A percentile compares a stretch with the other conserved stretches of the same genome.
phyloP scores from a whole-genome alignment of 2,329 filamentous ascomycete genomes.

The Fusarium avenaceum region DNA sequence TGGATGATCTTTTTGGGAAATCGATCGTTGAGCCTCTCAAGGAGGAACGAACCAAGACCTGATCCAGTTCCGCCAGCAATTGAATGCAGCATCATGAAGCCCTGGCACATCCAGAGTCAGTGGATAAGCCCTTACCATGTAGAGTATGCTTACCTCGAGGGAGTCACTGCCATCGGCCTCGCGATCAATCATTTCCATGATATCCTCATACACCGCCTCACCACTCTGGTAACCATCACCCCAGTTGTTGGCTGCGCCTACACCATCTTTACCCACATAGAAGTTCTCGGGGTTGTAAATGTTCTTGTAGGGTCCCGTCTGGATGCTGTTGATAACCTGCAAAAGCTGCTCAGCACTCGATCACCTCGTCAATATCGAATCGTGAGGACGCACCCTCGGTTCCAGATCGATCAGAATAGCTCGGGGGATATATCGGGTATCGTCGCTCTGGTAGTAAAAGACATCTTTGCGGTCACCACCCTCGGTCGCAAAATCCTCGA shows the following conservation, averaged over 20 bases:
- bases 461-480: slow-evolving; percentile 98
- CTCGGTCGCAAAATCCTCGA: slow-evolving; percentile 97
- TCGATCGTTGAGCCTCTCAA: slow-evolving; percentile 95
- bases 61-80: slow-evolving; percentile 98
- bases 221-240: slow-evolving; percentile 95
- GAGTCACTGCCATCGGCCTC: slow-evolving; percentile 98
- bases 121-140: neutral
- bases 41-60: slow-evolving; percentile 92
- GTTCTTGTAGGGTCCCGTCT: slow-evolving; percentile 94
- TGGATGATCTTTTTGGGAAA: slow-evolving; percentile 99
- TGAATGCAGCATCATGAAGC: slow-evolving; percentile 98
- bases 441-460: slow-evolving; percentile 99
- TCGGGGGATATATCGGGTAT: slow-evolving; percentile 96
- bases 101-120: slow-evolving; percentile 60
- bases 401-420: slow-evolving; percentile 96
- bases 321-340: slow-evolving; percentile 88
- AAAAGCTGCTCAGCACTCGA: slow-evolving; percentile 25
- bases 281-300: slow-evolving; percentile 99
- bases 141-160: slow-evolving; percentile 71
- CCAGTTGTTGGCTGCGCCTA: slow-evolving; percentile 98
- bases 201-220: slow-evolving; percentile 92
- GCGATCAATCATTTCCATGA: slow-evolving; percentile 99
- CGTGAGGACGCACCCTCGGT: slow-evolving; percentile 73
- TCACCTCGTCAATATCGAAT: neutral
- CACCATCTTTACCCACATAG: slow-evolving; percentile 93